Evolutionary conservation across 768 basidiomycete species (phyloP), one percentile per base, ranked within the genome.

Genomic region (Lactifluus echinatus): DNA sequence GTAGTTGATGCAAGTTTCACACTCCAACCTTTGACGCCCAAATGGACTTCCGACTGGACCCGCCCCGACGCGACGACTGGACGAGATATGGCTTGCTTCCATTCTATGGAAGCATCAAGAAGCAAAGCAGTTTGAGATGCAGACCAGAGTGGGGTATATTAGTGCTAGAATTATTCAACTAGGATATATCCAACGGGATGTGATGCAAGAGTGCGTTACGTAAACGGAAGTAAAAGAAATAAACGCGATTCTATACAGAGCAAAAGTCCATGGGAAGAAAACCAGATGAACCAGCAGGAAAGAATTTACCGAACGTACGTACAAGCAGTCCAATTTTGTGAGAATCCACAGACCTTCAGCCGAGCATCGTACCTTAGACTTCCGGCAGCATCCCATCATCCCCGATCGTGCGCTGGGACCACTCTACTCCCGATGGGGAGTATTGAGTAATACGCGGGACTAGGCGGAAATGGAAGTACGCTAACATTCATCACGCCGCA

Each of bases 121-220:
- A 55, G 53, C 47, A 55, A 40, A 23, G 50, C 44, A 31, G 31
- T 37, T 45, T 53, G 57, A 50, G 43, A 39, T 49, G 52, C 28
- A 24, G 43, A 55, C 42, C 59, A 49, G 44, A 48, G 59, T 39
- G 49, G 60, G 60, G 60, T 61, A 61, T 61, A 61, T 61, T 61
- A 61, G 51, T 59, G 60, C 37, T 61, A 59, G 52, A 59, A 53
- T 53, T 54, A 61, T 59, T 59, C 57, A 58, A 58, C 39, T 61
- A 61, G 47, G 57, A 50, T 61, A 61, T 61, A 59, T 57, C 55
- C 57, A 59, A 59, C 39, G 14, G 26, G 36, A 43, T 49, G 60
- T 54, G 56, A 50, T 59, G 56, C 57, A 61, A 43, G 57, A 43
- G 47, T 59, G 58, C 52, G 60, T 37, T 53, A 58, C 52, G 48